phyloP scores from a whole-genome alignment of 306 rosid species.

The Lathyrus sativus region DNA sequence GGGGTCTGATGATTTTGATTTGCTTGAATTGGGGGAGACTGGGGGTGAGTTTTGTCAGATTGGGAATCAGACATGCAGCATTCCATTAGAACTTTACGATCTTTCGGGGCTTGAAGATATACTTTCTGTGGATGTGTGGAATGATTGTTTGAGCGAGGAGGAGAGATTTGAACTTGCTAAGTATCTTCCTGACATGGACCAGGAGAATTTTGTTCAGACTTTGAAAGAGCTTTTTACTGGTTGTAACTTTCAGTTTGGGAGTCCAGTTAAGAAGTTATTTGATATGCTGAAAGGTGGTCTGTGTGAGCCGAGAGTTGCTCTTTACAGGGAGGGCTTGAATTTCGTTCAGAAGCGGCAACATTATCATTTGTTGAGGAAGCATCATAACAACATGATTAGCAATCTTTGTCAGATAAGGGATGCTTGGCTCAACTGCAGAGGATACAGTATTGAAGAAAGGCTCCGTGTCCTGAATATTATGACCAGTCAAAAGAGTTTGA shows the following conservation, averaged over 20 bases:
- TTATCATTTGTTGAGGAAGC: conserved; percentile 88
- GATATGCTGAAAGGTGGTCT: conserved; percentile 92
- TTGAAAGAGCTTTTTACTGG: conserved; percentile 79
- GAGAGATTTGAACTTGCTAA: conserved; percentile 81
- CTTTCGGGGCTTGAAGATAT: conserved; percentile 79
- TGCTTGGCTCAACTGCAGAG: conserved; percentile 90
- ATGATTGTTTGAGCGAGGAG: conserved; percentile 82
- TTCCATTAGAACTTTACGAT: conserved; percentile 93
- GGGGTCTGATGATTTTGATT: conserved; percentile 97
- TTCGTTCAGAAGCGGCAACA: conserved; percentile 81
- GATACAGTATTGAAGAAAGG: conserved; percentile 91
- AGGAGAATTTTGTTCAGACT: conserved; percentile 70
- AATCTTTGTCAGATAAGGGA: conserved; percentile 90
- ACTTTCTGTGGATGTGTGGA: conserved; percentile 90
- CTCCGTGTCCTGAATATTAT: conserved; percentile 84
- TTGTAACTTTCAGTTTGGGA: conserved; percentile 82
- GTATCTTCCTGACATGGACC: conserved; percentile 93
- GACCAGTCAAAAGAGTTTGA: conserved; percentile 89
- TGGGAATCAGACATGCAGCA: conserved; percentile 89
- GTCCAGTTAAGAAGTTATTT: conserved; percentile 79
- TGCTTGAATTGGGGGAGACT: conserved; percentile 92
- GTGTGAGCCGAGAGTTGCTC: conserved; percentile 97
- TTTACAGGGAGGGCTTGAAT: conserved; percentile 82
- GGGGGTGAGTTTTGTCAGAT: conserved; percentile 95
- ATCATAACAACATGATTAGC: conserved; percentile 85